Base-by-base conservation (phyloP, 2,329 filamentous ascomycete species). In the Aspergillus flavus region DNA sequence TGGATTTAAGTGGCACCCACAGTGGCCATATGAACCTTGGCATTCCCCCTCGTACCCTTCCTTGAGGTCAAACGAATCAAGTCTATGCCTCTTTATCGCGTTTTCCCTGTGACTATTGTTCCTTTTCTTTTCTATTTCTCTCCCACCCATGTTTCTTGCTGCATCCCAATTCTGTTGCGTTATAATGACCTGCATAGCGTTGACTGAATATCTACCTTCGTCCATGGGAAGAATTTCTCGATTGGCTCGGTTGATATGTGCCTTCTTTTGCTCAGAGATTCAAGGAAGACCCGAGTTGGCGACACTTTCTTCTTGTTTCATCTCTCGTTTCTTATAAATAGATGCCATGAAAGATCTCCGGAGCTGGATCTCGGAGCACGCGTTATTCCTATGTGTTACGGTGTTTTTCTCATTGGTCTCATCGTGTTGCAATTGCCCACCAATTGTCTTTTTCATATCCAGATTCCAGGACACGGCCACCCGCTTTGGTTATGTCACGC, bases 361-460 rank as follows among this genome's bases (percentile, higher is more conserved):
- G 71, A 73, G 69, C 74, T 73, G 75, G 75, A 64, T 72, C 71
- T 72, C 70, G 71, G 61, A 71, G 66, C 57, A 61, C 59, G 60
- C 41, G 58, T 58, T 64, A 65, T 54, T 58, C 36, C 45, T 41
- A 56, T 64, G 57, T 62, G 58, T 65, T 65, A 66, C 64, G 61
- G 56, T 59, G 61, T 61, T 66, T 66, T 57, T 68, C 11, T 55
- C n/a, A 12, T 39, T 71, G 63, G 60, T 68, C 60, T 62, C 50
- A 52, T 61, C 78, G 74, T 65, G 78, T 76, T 62, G 83, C 85
- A 75, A 97, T 89, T 59, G 89, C 93, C 94, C 94, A 99, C 95
- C 95, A 98, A 80, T 99, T 99, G 75, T 98, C 95, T 81, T 89
- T 94, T 76, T 99, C 95, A 79, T 98, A 99, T 39, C 95, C 95